Base-by-base conservation (phyloP, 2,329 filamentous ascomycete species). In the Fusarium sp. region DNA sequence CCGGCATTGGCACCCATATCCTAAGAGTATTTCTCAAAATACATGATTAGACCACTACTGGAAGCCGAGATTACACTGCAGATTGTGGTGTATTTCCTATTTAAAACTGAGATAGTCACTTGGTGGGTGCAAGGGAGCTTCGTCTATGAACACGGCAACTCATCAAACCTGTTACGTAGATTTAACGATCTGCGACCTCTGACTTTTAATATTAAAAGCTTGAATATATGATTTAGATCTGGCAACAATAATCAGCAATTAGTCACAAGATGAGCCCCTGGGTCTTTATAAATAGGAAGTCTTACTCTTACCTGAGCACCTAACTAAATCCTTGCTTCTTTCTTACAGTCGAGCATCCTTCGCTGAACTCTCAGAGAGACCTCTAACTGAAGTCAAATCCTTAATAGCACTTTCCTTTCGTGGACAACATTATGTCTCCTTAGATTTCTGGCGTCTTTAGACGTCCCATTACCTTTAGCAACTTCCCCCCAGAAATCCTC, bases 1-100 rank as follows among this genome's bases (percentile, higher is more conserved):
- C 26, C 20, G 16, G 33, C 2, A 35, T 35, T 35, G 9, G 33
- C 16, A 35, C 16, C 9, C 1, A 18, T 35, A 35, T 35, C 9
- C 16, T 35, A 10, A 35, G 16, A 35, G 9, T 35, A 9, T 35
- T 1, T 35, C 16, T 35, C 9, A 6, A 18, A 10, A 33, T 4
- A 35, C 16, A 16, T 10, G 33, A 6, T 5, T 35, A 35, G 18
- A 35, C 6, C 15, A 35, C 6, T 35, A 0, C 33, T 35, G 0
- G 33, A 18, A 35, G 33, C 9, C 0, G 9, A 18, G 16, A n/a
- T n/a, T 18, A 35, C 0, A 0, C 0, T 10, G 6, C 33, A 2
- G 33, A 0, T 35, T 10, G 0, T 35, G 1, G 33, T 35, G 16
- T 35, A 0, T 35, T 18, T 35, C 18, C 33, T 35, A 35, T 35